A percentile compares a stretch with the other conserved stretches of the same genome.
Evolutionary conservation across 202 grass and related monocot species (phyloP).

Genomic region (Carex arenaria): DNA sequence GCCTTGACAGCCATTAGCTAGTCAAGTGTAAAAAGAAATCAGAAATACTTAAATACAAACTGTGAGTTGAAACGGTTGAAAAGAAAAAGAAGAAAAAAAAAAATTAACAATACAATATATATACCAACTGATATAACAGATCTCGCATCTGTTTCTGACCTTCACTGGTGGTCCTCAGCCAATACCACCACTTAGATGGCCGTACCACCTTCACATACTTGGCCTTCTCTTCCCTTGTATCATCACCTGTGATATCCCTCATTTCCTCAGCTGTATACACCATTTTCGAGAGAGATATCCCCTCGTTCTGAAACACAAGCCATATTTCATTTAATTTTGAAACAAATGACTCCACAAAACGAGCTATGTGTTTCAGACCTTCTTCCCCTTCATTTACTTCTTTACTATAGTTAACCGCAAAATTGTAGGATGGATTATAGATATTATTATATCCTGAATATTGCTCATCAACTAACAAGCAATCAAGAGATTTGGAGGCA

Average conservation of each 20-base stretch:
- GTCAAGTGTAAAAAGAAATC: conserved; percentile 16
- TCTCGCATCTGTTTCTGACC: conserved; percentile 87
- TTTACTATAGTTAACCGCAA: conserved; percentile 2
- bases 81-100: neutral
- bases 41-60: neutral
- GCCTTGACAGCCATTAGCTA: conserved; percentile 85
- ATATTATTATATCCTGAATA: conserved; percentile 2
- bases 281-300: conserved; percentile 75
- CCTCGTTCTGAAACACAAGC: conserved; percentile 95
- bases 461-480: conserved; percentile 28
- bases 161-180: conserved; percentile 79
- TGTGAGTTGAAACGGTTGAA: neutral
- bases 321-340: conserved; percentile 91
- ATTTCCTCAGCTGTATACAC: conserved; percentile 89
- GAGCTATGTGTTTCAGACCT: conserved; percentile 78
- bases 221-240: conserved; percentile 47
- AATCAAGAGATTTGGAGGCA: conserved; percentile 65
- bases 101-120: conserved; percentile 5
- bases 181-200: conserved; percentile 92
- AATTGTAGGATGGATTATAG: neutral
- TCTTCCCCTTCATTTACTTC: conserved; percentile 36
- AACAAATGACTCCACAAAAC: conserved; percentile 96
- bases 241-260: conserved; percentile 52
- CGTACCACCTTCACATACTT: conserved; percentile 65
- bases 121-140: conserved; percentile 88